A percentile compares a stretch with the other conserved stretches of the same genome.
These are phyloP conservation scores for Trametes maxima DNA, from an alignment of 768 basidiomycete species.

Conservation along the genomic window DNA sequence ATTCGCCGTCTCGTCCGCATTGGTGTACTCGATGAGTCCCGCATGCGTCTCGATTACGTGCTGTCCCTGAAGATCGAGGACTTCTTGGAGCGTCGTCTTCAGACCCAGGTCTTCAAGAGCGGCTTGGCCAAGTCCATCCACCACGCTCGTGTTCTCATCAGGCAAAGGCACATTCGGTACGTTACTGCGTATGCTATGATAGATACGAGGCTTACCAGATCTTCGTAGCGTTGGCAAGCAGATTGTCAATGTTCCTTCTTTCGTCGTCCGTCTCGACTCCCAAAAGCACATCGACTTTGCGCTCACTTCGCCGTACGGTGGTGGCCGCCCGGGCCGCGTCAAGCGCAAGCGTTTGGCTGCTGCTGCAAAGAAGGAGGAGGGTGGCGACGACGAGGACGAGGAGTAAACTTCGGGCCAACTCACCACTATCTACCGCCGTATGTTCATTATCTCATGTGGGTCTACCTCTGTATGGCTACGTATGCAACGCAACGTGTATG, in stretches of 20 bases:
- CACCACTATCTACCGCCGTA: constrained; percentile 8
- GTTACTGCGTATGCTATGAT: constrained; percentile 29
- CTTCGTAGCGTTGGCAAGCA: constrained; percentile 90
- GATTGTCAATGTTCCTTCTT: constrained; percentile 98
- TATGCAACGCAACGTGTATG: constrained; percentile 28
- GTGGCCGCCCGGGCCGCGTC: constrained; percentile 83
- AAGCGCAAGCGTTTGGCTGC: constrained; percentile 87
- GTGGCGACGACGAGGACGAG: constrained; percentile 54
- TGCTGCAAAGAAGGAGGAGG: constrained; percentile 85
- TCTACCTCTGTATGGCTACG: constrained; percentile 22
- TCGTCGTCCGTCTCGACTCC: constrained; percentile 98
- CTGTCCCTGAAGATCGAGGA: constrained; percentile 98
- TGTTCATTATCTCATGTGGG: constrained; percentile 23
- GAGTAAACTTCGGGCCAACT: constrained; percentile 25
- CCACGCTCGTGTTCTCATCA: constrained; percentile 97
- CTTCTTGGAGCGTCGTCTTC: constrained; percentile 98
- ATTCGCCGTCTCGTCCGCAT: constrained; percentile 97
- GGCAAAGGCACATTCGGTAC: constrained; percentile 97
- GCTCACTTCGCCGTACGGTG: constrained; percentile 67
- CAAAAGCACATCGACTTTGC: constrained; percentile 99
- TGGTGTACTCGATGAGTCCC: constrained; percentile 97
- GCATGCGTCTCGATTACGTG: constrained; percentile 99
- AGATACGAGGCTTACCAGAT: neutral
- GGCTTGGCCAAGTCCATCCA: constrained; percentile 98
- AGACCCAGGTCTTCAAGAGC: constrained; percentile 99